Evolutionary conservation across 176 grass and related monocot species (phyloP).

Genomic region (Dendrocalamus sinicus): DNA sequence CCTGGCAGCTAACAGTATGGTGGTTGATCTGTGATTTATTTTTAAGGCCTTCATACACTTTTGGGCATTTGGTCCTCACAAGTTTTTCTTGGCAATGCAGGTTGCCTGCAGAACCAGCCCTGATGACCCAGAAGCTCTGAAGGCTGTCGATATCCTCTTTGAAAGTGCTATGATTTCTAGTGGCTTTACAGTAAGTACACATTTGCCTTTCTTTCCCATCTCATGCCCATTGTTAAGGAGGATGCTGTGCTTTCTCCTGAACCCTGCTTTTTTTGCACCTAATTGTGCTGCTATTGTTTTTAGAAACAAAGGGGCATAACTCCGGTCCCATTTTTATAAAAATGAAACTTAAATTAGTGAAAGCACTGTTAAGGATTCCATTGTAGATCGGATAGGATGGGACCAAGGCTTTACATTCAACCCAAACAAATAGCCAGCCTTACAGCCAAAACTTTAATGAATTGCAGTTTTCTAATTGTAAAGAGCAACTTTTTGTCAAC

Average conservation of each 20-base stretch:
- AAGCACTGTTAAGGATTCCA: neutral
- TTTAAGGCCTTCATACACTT: neutral
- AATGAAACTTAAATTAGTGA: neutral
- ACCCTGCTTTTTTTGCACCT: neutral
- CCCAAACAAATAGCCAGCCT: neutral
- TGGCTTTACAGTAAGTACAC: slow-evolving; percentile 80
- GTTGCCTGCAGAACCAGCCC: slow-evolving; percentile 67
- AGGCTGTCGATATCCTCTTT: slow-evolving; percentile 83
- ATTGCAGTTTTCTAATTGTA: neutral
- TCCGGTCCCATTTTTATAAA: neutral
- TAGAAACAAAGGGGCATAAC: neutral
- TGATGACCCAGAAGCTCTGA: slow-evolving; percentile 82
- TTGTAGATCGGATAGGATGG: neutral
- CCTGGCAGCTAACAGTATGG: neutral
- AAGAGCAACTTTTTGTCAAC: neutral
- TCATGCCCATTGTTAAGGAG: neutral
- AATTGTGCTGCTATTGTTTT: neutral
- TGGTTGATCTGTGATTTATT: slow-evolving; percentile 3
- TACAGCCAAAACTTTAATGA: neutral
- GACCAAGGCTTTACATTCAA: neutral
- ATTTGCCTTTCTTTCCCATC: neutral
- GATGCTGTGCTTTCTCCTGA: neutral
- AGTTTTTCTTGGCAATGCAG: slow-evolving; percentile 51
- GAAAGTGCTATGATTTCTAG: slow-evolving; percentile 97
- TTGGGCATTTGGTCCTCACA: neutral